A percentile compares a stretch with the other conserved stretches of the same genome.
These are phyloP conservation scores for Berberis thunbergii DNA, from an alignment of 164 flowering plant species.

Conservation along the genomic window DNA sequence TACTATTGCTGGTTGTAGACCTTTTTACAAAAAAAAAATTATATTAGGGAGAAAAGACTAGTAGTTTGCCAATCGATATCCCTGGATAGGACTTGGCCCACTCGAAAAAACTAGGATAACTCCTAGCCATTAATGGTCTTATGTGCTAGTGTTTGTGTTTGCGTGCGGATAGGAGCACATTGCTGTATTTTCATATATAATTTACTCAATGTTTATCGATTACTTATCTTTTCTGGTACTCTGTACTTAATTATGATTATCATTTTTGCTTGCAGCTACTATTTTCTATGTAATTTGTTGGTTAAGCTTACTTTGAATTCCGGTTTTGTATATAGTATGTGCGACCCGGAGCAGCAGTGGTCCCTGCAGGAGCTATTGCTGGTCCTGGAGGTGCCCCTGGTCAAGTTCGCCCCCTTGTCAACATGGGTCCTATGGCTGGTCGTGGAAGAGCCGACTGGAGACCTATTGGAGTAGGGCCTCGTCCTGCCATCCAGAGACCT, in stretches of 20 bases:
- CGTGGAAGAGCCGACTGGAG: constrained; percentile 78
- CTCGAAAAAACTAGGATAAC: no score
- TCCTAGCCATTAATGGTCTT: no score
- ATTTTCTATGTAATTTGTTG: background rate
- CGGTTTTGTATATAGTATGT: constrained; percentile 60
- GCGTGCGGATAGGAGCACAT: no score
- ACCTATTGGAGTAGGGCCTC: constrained; percentile 41
- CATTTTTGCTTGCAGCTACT: background rate
- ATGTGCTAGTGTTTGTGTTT: no score
- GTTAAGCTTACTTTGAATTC: constrained; percentile 4
- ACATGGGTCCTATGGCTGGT: constrained; percentile 34
- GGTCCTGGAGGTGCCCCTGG: constrained; percentile 48
- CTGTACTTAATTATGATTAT: background rate
- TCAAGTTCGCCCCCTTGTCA: constrained; percentile 73
- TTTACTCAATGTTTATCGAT: no score
- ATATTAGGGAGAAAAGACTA: no score
- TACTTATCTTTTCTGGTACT: background rate
- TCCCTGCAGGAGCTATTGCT: constrained; percentile 43
- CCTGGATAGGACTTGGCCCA: no score
- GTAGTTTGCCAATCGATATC: no score
- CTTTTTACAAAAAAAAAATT: no score
- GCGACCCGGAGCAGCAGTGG: constrained; percentile 83
- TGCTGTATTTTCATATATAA: no score
- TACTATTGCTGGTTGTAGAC: no score
- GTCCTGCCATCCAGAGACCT: constrained; percentile 46